These are phyloP conservation scores for Ophiostoma novo-ulmi DNA, from an alignment of 2,329 filamentous ascomycete genomes.

Conservation along the genomic window DNA sequence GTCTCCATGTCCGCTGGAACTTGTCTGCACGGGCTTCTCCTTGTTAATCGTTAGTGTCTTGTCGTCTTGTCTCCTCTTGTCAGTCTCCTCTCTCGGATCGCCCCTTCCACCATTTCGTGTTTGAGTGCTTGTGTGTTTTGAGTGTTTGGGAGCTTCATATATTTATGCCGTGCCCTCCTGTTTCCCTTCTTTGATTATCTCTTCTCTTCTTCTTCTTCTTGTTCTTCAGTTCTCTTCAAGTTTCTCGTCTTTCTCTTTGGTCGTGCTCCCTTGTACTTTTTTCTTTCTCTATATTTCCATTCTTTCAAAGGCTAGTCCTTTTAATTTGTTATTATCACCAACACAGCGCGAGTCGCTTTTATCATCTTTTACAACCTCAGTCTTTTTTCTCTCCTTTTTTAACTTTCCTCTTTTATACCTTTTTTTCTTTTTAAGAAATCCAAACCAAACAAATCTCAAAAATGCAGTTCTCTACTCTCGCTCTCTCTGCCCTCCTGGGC, in stretches of 20 bases:
- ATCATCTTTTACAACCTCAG: constrained; percentile 27
- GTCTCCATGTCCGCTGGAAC: constrained; percentile 11
- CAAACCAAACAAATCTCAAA: constrained; percentile 36
- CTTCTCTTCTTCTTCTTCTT: constrained; percentile 28
- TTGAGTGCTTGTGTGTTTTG: constrained; percentile 17
- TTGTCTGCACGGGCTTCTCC: constrained; percentile 1
- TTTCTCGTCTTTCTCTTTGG: constrained; percentile 22
- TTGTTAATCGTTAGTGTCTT: not conserved
- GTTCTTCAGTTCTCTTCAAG: constrained; percentile 19
- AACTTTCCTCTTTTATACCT: constrained; percentile 22
- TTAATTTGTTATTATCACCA: constrained; percentile 28
- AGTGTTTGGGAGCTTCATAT: constrained; percentile 16
- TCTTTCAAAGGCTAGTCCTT: constrained; percentile 46
- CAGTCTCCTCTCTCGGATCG: constrained; percentile 2
- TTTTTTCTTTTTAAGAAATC: constrained; percentile 22
- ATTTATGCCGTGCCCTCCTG: constrained; percentile 21
- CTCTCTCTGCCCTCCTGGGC: constrained; percentile 45
- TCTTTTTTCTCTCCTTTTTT: not conserved
- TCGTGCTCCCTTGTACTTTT: constrained; percentile 26
- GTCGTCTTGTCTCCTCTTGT: constrained; percentile 18
- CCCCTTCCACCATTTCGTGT: constrained; percentile 1
- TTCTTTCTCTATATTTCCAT: constrained; percentile 30
- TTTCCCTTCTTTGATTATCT: constrained; percentile 25
- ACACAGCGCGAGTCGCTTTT: constrained; percentile 44
- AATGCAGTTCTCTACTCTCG: constrained; percentile 50